Evolutionary conservation across 305 asterid genomes (phyloP).

Genomic region (Plantago coronopus): DNA sequence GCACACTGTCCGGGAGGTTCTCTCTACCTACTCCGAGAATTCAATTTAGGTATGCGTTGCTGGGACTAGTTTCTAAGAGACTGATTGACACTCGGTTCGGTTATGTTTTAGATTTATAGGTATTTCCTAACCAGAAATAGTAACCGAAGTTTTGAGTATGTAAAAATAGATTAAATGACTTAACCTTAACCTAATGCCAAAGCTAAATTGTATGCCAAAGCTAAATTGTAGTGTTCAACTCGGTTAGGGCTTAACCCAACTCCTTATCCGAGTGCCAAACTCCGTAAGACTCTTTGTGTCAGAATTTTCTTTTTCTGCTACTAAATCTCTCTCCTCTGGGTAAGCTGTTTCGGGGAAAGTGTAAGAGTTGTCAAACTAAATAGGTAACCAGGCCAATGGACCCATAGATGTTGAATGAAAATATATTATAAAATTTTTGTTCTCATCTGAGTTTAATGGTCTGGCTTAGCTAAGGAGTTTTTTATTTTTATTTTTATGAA

Average conservation of each 20-base stretch:
- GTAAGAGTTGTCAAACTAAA: neutral
- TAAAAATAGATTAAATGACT: too few species aligned
- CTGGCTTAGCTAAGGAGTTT: neutral
- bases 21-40: conserved; percentile 55
- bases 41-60: conserved; percentile 58
- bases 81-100: too few species aligned
- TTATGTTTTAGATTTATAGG: too few species aligned
- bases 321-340: neutral
- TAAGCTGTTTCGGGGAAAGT: neutral
- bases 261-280: too few species aligned
- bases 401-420: neutral
- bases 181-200: too few species aligned
- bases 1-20: conserved; percentile 53
- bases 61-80: neutral
- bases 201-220: too few species aligned
- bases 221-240: too few species aligned
- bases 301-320: neutral
- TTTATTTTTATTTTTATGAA: too few species aligned
- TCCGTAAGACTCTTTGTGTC: too few species aligned
- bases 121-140: too few species aligned
- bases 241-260: too few species aligned
- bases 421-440: neutral
- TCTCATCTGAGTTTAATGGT: neutral
- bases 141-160: too few species aligned
- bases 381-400: neutral